Base-by-base conservation (phyloP, 179 eudicot species). In the Spinacia oleracea region DNA sequence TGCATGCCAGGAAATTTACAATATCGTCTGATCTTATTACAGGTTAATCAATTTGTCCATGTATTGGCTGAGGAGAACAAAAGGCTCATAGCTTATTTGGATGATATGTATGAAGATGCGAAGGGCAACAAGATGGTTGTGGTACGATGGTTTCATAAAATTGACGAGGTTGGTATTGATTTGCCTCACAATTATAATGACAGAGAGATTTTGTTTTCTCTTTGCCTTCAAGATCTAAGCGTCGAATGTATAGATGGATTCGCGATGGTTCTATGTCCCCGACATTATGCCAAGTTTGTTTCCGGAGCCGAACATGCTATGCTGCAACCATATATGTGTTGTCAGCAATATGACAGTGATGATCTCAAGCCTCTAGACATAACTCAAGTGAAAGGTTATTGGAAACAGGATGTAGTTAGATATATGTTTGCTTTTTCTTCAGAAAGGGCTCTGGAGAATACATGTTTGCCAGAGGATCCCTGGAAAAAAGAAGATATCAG, bases 81-180 rank as follows among this genome's bases (percentile, higher is more conserved):
- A 59, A 70, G 89, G 20, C 94, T 90, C 71, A 88, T 94, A 81
- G 98, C 97, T 35, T 83, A 90, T 82, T 81, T 94, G 74, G 94
- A 92, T 74, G 98, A 94, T 85, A 78, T 94, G 89, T 94, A 91
- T 34, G 97, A 92, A 86, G 98, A 93, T 73, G 79, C 81, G 0
- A 87, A 84, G 83, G 96, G 96, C 81, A 90, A 80, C 88, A 94
- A 84, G 86, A 88, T 90, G 94, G 97, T 90, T 88, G 89, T 87
- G 96, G 97, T 93, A 88, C 93, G 88, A 74, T 93, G 97, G 98
- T 91, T 94, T 92, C 98, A 93, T 89, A 91, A 87, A 89, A 82
- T 91, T 90, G 98, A 94, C 76, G 98, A 92, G 89, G 93, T 91
- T 93, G 93, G 88, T 90, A 87, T 88, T 83, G 84, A 78, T 91